Base-by-base conservation (phyloP, 495 filamentous ascomycete species). In the Penicillium roqueforti region DNA sequence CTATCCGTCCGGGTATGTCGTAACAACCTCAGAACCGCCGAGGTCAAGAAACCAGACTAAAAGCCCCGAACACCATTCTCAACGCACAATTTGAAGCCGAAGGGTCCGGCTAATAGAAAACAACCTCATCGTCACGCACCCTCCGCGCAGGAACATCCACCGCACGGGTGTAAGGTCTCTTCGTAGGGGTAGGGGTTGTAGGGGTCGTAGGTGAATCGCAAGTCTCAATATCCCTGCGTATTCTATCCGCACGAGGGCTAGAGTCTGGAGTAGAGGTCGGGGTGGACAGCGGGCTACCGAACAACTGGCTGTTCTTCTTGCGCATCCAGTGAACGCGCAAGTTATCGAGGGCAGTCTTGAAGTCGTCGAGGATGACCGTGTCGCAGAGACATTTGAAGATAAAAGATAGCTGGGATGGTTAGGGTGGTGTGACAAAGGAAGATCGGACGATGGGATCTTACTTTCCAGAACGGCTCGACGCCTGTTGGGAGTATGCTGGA, bases 301-400 rank as follows among this genome's bases (percentile, higher is more conserved):
- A 49, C 2, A 49, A 1, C 16, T 51, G 28, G 28, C 38, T 26
- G 49, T 41, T 42, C 39, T 51, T 51, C 36, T 65, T 68, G 41
- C 42, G 57, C 16, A 69, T 52, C 65, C 62, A 68, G 57, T 69
- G 54, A 4, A 22, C 32, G 16, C 65, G 62, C 38, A 69, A 47
- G 13, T 53, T 53, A 37, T 82, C 80, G 16, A 83, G 72, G 0
- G 76, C 80, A 2, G 77, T 83, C 62, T 83, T 83, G 77, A 84
- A 84, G 47, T 84, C 81, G 52, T 84, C 81, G 0, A 84, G 74
- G 42, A 84, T 74, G 42, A 83, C 72, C 6, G 75, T 76, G 58
- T 84, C 81, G 43, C 78, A 81, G 31, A 82, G 73, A 48, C 79
- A 82, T 60, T 83, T 84, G 72, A 83, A 83, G 9, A 84, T 75